Conservation (phyloP, 306 rosid genomes). For the Corylus americana region DNA sequence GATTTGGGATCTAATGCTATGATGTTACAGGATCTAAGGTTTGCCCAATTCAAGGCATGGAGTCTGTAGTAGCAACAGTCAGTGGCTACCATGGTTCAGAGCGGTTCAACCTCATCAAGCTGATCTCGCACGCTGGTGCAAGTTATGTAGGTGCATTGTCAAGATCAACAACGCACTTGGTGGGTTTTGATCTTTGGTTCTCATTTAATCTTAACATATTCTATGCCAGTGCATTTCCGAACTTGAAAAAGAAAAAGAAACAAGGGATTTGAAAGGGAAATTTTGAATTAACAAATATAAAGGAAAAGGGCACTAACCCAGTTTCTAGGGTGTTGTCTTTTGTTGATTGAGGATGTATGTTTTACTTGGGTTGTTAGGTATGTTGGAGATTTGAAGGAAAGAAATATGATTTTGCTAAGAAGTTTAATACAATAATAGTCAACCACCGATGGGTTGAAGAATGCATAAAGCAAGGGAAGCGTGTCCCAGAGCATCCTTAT, state of each 20-base stretch:
- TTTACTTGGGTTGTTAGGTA: constrained; percentile 46
- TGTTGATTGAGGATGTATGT: constrained; percentile 5
- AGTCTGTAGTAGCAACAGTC: constrained; percentile 73
- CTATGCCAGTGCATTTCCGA: neutral
- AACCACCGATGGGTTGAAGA: constrained; percentile 94
- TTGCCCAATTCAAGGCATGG: constrained; percentile 60
- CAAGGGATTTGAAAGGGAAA: neutral
- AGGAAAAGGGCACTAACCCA: neutral
- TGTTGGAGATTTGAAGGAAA: constrained; percentile 76
- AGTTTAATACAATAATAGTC: constrained; percentile 43
- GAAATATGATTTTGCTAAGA: constrained; percentile 61
- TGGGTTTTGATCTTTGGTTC: constrained; percentile 28
- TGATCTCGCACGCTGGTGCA: constrained; percentile 67
- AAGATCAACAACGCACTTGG: constrained; percentile 77
- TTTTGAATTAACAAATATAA: neutral
- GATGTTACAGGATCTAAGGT: constrained; percentile 26
- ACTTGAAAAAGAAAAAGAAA: neutral
- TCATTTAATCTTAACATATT: neutral
- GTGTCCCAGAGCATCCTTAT: constrained; percentile 70
- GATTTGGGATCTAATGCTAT: neutral
- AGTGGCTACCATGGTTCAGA: constrained; percentile 79
- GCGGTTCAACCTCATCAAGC: constrained; percentile 69
- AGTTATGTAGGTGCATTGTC: constrained; percentile 72
- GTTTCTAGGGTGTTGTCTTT: neutral
- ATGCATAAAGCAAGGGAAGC: constrained; percentile 67